phyloP scores from a whole-genome alignment of 2,329 filamentous ascomycete genomes.

The Podosphaera leucotricha region DNA sequence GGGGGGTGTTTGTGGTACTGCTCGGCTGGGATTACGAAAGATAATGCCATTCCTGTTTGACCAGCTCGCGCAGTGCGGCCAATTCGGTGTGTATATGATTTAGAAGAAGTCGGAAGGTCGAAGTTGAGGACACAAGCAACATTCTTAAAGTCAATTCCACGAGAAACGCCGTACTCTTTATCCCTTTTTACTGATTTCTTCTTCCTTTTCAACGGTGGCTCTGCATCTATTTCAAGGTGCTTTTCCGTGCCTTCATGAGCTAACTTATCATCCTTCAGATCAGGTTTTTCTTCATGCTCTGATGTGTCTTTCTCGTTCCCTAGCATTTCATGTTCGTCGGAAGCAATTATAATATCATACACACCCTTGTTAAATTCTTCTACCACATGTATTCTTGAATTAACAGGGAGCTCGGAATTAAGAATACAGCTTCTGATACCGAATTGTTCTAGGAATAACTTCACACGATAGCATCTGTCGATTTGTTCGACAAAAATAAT shows the following conservation, averaged over 20 bases:
- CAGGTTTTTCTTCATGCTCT: conserved; percentile 15
- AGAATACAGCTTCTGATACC: conserved; percentile 81
- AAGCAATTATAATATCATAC: conserved; percentile 95
- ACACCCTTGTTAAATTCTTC: conserved; percentile 93
- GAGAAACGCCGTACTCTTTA: conserved; percentile 82
- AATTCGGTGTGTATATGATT: conserved; percentile 92
- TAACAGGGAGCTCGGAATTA: conserved; percentile 85
- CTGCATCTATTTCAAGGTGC: conserved; percentile 9
- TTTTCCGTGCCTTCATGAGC: conserved; percentile 12
- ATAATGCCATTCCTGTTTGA: conserved; percentile 83
- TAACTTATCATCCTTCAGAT: conserved; percentile 4
- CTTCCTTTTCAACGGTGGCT: conserved; percentile 31
- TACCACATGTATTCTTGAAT: conserved; percentile 79
- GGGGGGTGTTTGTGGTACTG: conserved; percentile 76
- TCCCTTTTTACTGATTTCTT: conserved; percentile 42
- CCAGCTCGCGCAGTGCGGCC: conserved; percentile 81
- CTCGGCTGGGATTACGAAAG: conserved; percentile 68
- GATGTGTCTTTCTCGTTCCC: conserved; percentile 29
- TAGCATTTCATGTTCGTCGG: conserved; percentile 70
- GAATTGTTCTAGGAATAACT: conserved; percentile 92
- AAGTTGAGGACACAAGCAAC: conserved; percentile 93
- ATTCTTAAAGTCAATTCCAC: conserved; percentile 92
- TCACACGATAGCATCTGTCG: conserved; percentile 73
- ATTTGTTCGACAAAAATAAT: conserved; percentile 70
- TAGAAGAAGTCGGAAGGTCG: conserved; percentile 68